A percentile compares a stretch with the other conserved stretches of the same genome.
Conservation (phyloP, 805 yeast genomes). For the Peterozyma xylosa region DNA sequence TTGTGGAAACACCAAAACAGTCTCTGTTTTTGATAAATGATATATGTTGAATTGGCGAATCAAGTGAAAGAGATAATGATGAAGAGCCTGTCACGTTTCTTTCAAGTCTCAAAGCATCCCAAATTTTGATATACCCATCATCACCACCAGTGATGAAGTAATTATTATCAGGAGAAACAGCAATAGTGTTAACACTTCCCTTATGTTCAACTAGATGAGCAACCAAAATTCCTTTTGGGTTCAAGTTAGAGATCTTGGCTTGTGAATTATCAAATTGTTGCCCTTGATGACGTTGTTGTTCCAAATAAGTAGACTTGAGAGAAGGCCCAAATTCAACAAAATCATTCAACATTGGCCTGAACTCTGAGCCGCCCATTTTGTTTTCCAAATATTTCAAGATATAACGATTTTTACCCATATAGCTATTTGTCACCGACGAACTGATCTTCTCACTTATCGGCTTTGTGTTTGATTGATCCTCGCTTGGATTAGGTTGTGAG, state of each 20-base stretch:
- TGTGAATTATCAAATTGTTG: not conserved
- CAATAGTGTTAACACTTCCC: conserved; percentile 49
- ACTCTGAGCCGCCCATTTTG: conserved; percentile 29
- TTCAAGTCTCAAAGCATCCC: conserved; percentile 69
- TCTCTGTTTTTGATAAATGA: conserved; percentile 45
- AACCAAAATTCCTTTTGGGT: conserved; percentile 46
- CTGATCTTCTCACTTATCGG: not conserved
- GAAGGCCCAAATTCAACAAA: conserved; percentile 62
- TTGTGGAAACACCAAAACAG: conserved; percentile 50
- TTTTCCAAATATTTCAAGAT: conserved; percentile 42
- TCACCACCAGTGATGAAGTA: conserved; percentile 76
- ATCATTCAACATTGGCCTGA: conserved; percentile 51
- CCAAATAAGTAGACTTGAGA: conserved; percentile 3
- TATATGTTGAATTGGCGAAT: conserved; percentile 41
- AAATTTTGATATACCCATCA: conserved; percentile 62
- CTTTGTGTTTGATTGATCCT: no score
- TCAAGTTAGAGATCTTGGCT: conserved; percentile 14
- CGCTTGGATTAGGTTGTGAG: not conserved
- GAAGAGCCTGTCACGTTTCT: conserved; percentile 51
- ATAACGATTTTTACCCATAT: conserved; percentile 60
- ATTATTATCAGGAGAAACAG: conserved; percentile 51
- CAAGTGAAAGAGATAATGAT: conserved; percentile 35
- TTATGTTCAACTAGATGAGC: conserved; percentile 59
- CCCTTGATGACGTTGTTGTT: not conserved
- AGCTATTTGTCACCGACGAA: conserved; percentile 36